Conservation (phyloP, 192 early-diverging fungal genomes). For the Haplosporangium gracile region DNA sequence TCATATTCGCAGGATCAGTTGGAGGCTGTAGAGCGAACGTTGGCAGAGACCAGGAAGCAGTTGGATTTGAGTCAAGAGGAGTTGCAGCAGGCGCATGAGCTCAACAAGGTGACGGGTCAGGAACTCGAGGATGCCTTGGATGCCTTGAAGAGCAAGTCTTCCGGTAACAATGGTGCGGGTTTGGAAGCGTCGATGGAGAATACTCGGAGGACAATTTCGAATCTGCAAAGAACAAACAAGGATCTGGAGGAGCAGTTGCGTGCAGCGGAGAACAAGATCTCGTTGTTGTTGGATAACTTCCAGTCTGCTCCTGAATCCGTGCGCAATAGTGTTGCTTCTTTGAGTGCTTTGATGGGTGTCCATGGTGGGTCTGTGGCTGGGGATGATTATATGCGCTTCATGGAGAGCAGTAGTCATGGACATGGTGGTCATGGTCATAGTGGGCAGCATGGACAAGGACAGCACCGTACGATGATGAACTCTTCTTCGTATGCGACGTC, state of each 20-base stretch:
- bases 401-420: not conserved
- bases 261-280: slow-evolving; percentile 53
- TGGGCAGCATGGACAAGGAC: not conserved
- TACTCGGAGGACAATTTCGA: slow-evolving; percentile 33
- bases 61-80: slow-evolving; percentile 32
- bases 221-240: slow-evolving; percentile 24
- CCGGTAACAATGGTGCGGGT: not conserved
- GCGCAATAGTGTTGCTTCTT: slow-evolving; percentile 31
- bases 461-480: not conserved
- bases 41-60: slow-evolving; percentile 15
- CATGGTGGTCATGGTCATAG: not conserved
- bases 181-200: slow-evolving; percentile 23
- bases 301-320: slow-evolving; percentile 34
- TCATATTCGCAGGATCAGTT: slow-evolving; percentile 3
- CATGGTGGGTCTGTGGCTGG: not conserved
- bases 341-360: slow-evolving; percentile 13
- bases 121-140: slow-evolving; percentile 46
- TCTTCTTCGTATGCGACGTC: not conserved
- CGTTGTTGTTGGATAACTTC: slow-evolving; percentile 43
- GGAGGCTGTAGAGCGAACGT: slow-evolving; percentile 22
- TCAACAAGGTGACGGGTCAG: slow-evolving; percentile 45
- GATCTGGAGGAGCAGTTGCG: slow-evolving; percentile 51
- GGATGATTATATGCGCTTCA: not conserved
- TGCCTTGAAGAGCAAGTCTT: slow-evolving; percentile 25
- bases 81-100: slow-evolving; percentile 39